Evolutionary conservation across 805 yeast species (phyloP).

Genomic region (Candida krabiensis): DNA sequence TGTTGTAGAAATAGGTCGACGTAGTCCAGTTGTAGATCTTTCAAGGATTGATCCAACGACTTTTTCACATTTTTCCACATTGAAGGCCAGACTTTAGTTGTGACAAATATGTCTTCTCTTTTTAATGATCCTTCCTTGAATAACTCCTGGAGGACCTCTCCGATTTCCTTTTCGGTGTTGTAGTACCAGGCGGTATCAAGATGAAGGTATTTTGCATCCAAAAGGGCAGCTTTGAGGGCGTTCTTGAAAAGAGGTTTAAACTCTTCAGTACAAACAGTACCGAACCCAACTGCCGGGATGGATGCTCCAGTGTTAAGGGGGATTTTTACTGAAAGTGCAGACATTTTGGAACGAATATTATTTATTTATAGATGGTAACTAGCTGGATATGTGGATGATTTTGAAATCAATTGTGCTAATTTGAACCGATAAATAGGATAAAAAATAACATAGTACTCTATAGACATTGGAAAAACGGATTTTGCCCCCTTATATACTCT

Average conservation of each 20-base stretch:
- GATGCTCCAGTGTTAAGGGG: conserved; percentile 60
- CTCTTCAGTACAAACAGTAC: conserved; percentile 44
- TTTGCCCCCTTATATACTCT: too few relatives aligned
- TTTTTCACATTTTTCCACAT: conserved; percentile 39
- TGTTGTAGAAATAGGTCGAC: conserved; percentile 49
- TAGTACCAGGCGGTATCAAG: conserved; percentile 55
- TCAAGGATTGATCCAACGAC: conserved; percentile 42
- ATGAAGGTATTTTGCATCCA: conserved; percentile 47
- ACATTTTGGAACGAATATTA: conserved; percentile 14
- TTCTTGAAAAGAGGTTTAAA: conserved; percentile 14
- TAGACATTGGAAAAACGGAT: too few relatives aligned
- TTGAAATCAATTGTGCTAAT: too few relatives aligned
- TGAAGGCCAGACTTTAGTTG: conserved; percentile 70
- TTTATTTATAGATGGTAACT: too few relatives aligned
- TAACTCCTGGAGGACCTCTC: conserved; percentile 47
- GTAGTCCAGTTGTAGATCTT: conserved; percentile 43
- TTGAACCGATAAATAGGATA: too few relatives aligned
- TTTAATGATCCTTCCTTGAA: conserved; percentile 45
- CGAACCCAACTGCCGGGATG: conserved; percentile 71
- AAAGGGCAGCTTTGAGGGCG: conserved; percentile 25
- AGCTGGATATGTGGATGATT: too few relatives aligned
- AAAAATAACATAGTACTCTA: too few relatives aligned
- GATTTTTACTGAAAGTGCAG: conserved; percentile 20
- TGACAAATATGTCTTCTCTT: conserved; percentile 60
- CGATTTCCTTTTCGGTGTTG: conserved; percentile 43